These are phyloP conservation scores for Senecio squalidus DNA, from an alignment of 140 eudicot species.

Conservation along the genomic window DNA sequence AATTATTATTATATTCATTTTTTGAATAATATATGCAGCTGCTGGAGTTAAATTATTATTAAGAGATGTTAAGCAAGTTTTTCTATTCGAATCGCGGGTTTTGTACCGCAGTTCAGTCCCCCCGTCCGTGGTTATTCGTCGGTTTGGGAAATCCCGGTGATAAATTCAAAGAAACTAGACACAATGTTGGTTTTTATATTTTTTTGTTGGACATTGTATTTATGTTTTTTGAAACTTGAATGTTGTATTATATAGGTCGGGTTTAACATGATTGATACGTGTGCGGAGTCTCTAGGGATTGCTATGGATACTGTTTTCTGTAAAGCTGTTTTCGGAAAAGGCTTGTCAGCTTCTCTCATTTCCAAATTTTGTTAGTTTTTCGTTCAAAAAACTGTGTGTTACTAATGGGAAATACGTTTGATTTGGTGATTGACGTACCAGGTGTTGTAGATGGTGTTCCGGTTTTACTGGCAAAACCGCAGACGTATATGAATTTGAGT, in stretches of 20 bases:
- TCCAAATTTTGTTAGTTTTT: neutral
- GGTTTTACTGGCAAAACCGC: constrained; percentile 88
- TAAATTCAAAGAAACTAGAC: constrained; percentile 75
- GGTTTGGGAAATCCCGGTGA: constrained; percentile 94
- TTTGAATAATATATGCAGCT: neutral
- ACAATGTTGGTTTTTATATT: constrained; percentile 44
- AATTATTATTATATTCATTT: too few species aligned
- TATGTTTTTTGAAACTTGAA: neutral
- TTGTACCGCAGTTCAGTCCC: constrained; percentile 34
- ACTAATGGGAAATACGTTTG: neutral
- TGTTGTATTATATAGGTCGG: constrained; percentile 46
- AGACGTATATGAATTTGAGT: constrained; percentile 85
- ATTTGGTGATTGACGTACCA: constrained; percentile 19
- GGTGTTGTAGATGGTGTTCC: constrained; percentile 66
- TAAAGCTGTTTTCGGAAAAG: constrained; percentile 87
- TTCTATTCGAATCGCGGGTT: constrained; percentile 22
- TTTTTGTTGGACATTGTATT: neutral
- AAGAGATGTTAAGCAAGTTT: constrained; percentile 40
- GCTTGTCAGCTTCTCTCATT: constrained; percentile 25
- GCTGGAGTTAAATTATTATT: neutral
- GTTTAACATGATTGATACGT: constrained; percentile 76
- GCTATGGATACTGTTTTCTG: constrained; percentile 61
- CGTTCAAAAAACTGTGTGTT: neutral
- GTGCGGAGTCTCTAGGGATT: constrained; percentile 64
- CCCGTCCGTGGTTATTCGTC: constrained; percentile 79